Evolutionary conservation across 2,329 filamentous ascomycete genomes (phyloP), one percentile per base, ranked within the genome.

Genomic region (Knoxdaviesia proteae): DNA sequence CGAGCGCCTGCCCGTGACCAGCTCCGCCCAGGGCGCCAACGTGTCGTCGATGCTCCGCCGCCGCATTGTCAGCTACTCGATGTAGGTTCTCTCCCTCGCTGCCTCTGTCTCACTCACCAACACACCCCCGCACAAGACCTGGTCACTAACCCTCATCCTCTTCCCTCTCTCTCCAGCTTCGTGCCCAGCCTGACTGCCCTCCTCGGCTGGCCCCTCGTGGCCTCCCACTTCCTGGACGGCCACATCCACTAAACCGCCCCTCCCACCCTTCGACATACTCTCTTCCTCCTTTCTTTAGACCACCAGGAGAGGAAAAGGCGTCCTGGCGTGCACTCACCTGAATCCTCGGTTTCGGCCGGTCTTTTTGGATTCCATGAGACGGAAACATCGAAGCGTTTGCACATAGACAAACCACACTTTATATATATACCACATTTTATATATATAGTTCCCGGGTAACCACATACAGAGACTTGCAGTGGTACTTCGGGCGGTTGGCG

Each of bases 181-280:
- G 50, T 55, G 44, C 57, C 57, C 39, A 52, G 53, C 36, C 53
- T 60, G 41, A 48, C 47, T 37, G 38, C 56, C 38, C 44, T 60
- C 29, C 52, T 61, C 11, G 55, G 56, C 42, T 61, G 59, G 59
- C 59, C 59, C 11, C 42, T 51, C 5, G 47, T 51, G 29, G 53
- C 52, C 46, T 47, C 53, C 46, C 42, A 48, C 32, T 42, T 49
- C 39, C 50, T 56, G 29, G 56, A 60, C 35, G 58, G 58, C 30
- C 53, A 51, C 45, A 43, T 60, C 11, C 36, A 34, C 31, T 45
- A 43, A 45, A 38, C 34, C 34, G 11, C n/a, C 32, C 20, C 20
- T 20, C 20, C 20, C 20, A 20, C 20, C 20, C 20, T 20, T 20
- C 20, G 20, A 20, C 2, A 2, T 20, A 2, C 20, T 20, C 20